phyloP scores from a whole-genome alignment of 371 early-diverging fungal genomes.

The Batkoa obscura region DNA sequence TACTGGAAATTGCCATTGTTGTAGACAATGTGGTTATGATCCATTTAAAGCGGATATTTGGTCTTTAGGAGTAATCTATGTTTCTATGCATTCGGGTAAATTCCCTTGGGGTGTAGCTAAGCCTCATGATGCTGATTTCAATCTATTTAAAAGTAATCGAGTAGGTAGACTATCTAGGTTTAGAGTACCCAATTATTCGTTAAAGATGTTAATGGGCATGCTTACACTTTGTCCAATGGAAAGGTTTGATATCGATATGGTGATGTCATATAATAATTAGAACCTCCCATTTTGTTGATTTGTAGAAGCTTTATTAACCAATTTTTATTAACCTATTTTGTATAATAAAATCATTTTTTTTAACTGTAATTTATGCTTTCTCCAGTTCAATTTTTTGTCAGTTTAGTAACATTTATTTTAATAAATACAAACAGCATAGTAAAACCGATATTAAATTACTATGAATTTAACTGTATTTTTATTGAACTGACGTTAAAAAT shows the following conservation, averaged over 20 bases:
- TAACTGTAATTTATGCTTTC: too few relatives aligned
- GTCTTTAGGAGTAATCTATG: conserved; percentile 25
- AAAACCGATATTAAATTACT: too few relatives aligned
- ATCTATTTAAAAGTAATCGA: background rate
- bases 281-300: too few relatives aligned
- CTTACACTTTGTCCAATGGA: conserved; percentile 2
- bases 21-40: conserved; percentile 25
- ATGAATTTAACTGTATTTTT: too few relatives aligned
- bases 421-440: too few relatives aligned
- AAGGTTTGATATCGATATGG: conserved; percentile 1
- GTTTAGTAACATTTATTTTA: too few relatives aligned
- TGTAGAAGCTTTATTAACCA: too few relatives aligned
- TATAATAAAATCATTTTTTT: too few relatives aligned
- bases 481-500: too few relatives aligned
- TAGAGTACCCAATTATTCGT: background rate
- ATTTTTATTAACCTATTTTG: too few relatives aligned
- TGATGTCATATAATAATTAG: background rate
- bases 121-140: conserved; percentile 10
- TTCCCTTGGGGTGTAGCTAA: conserved; percentile 24
- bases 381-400: too few relatives aligned
- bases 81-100: conserved; percentile 18
- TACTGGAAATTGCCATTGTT: conserved; percentile 9
- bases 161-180: background rate
- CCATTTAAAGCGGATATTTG: conserved; percentile 24
- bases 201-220: background rate